These are phyloP conservation scores for Ophiostoma piceae DNA, from an alignment of 2,329 filamentous ascomycete genomes.

Conservation along the genomic window DNA sequence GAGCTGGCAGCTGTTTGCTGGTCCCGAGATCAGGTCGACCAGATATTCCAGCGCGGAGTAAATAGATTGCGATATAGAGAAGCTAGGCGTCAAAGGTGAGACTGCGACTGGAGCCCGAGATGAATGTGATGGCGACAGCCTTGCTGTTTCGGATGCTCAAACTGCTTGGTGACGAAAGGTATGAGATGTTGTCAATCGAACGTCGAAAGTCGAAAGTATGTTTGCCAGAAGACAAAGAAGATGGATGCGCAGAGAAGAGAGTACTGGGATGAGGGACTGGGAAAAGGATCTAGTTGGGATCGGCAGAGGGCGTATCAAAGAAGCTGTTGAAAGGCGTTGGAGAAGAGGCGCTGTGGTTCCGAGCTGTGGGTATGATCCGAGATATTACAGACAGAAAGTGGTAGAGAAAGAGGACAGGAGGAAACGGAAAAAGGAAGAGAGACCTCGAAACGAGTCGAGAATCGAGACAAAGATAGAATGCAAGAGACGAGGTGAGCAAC, in stretches of 20 bases:
- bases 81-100: background rate
- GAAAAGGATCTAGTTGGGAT: conserved; percentile 11
- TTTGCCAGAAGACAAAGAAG: conserved; percentile 1
- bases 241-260: conserved; percentile 3
- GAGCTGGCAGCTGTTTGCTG: background rate
- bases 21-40: background rate
- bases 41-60: background rate
- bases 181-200: background rate
- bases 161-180: background rate
- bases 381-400: conserved; percentile 1
- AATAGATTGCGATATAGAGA: background rate
- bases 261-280: conserved; percentile 2
- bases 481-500: background rate
- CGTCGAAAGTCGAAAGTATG: background rate
- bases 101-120: background rate
- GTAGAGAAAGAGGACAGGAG: background rate
- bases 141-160: background rate
- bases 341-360: background rate
- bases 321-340: background rate
- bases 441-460: background rate
- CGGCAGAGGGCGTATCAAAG: conserved; percentile 6
- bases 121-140: background rate
- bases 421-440: background rate
- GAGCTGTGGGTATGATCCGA: conserved; percentile 3
- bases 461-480: background rate